Conservation (phyloP, 192 early-diverging fungal species). For the Podila clonocystis region DNA sequence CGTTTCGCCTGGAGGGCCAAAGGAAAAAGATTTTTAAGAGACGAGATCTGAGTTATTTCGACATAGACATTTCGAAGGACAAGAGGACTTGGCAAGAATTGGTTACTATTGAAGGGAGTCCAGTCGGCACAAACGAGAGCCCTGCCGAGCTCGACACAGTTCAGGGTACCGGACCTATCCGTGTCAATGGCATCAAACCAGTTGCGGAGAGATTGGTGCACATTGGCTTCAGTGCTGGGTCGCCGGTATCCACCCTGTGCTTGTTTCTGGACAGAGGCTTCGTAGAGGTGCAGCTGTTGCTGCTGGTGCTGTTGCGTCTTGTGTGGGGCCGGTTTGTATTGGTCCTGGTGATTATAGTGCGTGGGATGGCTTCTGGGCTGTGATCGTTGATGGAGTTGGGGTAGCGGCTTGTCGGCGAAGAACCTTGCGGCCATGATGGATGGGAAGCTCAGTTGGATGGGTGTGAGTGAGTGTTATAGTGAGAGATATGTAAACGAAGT, state of each 20-base stretch:
- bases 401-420: too few species aligned
- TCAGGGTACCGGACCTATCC: slow-evolving; percentile 62
- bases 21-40: neutral
- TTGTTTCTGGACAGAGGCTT: slow-evolving; percentile 1
- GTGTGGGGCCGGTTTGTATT: slow-evolving; percentile 19
- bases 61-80: neutral
- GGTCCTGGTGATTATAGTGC: slow-evolving; percentile 15
- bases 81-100: neutral
- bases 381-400: too few species aligned
- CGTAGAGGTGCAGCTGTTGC: neutral
- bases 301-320: slow-evolving; percentile 20
- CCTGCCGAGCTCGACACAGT: slow-evolving; percentile 64
- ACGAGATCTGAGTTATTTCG: too few species aligned
- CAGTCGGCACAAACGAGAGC: slow-evolving; percentile 65
- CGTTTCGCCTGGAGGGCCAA: slow-evolving; percentile 58
- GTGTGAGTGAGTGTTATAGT: too few species aligned
- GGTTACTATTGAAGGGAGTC: slow-evolving; percentile 68
- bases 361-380: too few species aligned
- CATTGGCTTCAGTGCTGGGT: neutral
- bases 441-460: too few species aligned
- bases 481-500: too few species aligned
- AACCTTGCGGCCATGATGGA: too few species aligned
- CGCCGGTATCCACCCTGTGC: neutral
- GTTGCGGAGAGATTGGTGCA: slow-evolving; percentile 8
- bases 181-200: slow-evolving; percentile 58